Evolutionary conservation across 441 rosid species (phyloP), one percentile per base, ranked within the genome.

Genomic region (Aquilaria agallochum): DNA sequence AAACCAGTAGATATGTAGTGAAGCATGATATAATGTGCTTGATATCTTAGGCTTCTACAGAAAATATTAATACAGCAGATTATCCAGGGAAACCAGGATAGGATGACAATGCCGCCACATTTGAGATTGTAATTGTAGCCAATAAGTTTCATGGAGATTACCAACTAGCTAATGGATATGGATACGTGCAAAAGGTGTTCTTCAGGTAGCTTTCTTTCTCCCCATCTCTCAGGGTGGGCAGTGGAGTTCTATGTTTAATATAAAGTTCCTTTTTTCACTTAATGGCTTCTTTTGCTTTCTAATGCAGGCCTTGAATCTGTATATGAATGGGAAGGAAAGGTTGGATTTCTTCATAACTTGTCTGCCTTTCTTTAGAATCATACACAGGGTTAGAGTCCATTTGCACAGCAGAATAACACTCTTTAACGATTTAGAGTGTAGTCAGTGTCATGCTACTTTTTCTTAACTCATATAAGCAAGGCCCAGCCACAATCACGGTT

Each of bases 251-350:
- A 4, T 36, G 42, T 36, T 36, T 36, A 36, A 36, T 36, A 36
- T 36, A 36, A 5, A 36, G 42, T 4, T 36, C 7, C 7, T 2
- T 20, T 36, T 36, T 36, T 36, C 42, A 36, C 42, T 5, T 36
- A 36, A 36, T 36, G 15, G 15, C 15, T 15, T 15, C 15, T 15
- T 15, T 15, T 15, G 15, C 15, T 56, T 56, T 27, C 68, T 67
- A 59, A 74, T 75, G 74, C 84, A 87, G 96, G 96, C 33, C 31
- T 89, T 56, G 84, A 83, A 72, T 89, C 96, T 3, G 87, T 89
- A 44, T 89, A 89, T 59, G 72, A 69, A 60, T 89, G 96, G 94
- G 81, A 87, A 50, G 92, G 87, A 55, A 86, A 89, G 92, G 96
- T 89, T 77, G 46, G 72, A 31, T 5, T 58, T 60, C 15, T 15